A percentile compares a stretch with the other conserved stretches of the same genome.
These are phyloP conservation scores for Cichorium intybus DNA, from an alignment of 140 eudicot genomes.

Conservation along the genomic window DNA sequence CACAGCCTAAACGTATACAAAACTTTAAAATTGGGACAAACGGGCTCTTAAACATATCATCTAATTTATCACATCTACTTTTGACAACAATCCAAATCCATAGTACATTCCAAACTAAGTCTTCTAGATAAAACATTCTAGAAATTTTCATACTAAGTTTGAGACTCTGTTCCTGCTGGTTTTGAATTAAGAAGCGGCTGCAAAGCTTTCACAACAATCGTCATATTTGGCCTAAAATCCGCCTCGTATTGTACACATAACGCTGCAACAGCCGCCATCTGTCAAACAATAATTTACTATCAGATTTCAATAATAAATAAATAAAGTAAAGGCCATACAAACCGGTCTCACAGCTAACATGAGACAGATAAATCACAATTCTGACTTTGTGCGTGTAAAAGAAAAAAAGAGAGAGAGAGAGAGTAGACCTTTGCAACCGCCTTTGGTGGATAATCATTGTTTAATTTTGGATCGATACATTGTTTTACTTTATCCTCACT, in stretches of 20 bases:
- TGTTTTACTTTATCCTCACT: constrained; percentile 86
- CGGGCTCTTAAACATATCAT: too few relatives aligned
- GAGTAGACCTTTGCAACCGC: constrained; percentile 63
- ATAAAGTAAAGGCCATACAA: background rate
- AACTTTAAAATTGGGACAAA: constrained; percentile 24
- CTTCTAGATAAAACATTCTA: constrained; percentile 26
- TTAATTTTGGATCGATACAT: constrained; percentile 77
- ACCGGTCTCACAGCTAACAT: background rate
- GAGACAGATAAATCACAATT: background rate
- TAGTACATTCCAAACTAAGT: constrained; percentile 27
- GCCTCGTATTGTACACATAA: constrained; percentile 76
- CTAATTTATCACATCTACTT: too few relatives aligned
- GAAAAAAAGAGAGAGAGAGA: background rate
- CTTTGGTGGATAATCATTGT: constrained; percentile 60
- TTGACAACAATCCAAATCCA: constrained; percentile 7
- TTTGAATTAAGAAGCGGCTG: constrained; percentile 59
- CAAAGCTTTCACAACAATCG: constrained; percentile 70
- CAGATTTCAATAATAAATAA: background rate
- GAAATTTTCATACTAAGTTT: constrained; percentile 13
- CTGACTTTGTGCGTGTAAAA: background rate
- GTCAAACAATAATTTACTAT: constrained; percentile 20
- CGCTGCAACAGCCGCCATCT: constrained; percentile 89
- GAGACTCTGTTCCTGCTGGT: constrained; percentile 52
- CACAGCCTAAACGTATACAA: constrained; percentile 30
- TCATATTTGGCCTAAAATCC: constrained; percentile 77